Evolutionary conservation across 306 rosid species (phyloP), one percentile per base, ranked within the genome.

Genomic region (Clitoria ternatea): DNA sequence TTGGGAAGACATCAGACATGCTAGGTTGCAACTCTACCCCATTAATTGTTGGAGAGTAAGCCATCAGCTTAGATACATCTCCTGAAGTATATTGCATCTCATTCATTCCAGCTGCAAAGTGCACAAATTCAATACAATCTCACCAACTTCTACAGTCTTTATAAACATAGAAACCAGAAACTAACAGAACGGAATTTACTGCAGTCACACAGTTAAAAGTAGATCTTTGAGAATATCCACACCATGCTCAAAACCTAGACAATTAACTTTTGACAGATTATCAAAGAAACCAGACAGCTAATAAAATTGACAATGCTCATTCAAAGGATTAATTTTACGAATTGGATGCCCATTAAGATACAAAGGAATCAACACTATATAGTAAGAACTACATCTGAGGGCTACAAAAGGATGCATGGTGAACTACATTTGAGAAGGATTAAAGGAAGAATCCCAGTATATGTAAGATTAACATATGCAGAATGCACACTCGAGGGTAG

Each of bases 1-100:
- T 87, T 40, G 85, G 80, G 59, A 68, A 60, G 61, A 56, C 54
- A 49, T 52, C 76, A 57, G 92, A 83, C 49, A 81, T 76, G 70
- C 77, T 73, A 67, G 59, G 81, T 65, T 79, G 88, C 79, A 79
- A 71, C 70, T 86, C 86, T 14, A 67, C 78, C 59, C 90, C 90
- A 61, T 85, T 78, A 62, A 79, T 73, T 75, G 70, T 64, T 20
- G 91, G 87, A 32, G 85, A 74, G 79, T 84, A 87, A 78, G 83
- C 85, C 82, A 65, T 83, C 69, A 91, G 54, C 82, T 85, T 87
- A 23, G 85, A 89, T 70, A 74, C 81, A 70, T 86, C 96, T 67
- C 85, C 97, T n/a, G 96, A 54, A 57, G 86, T 70, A 86, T 95
- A 95, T 72, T 85, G 90, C 91, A 91, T 72, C 29, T 83, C 81